These are phyloP conservation scores for Cercophora newfieldiana DNA, from an alignment of 495 filamentous ascomycete species.

Conservation along the genomic window DNA sequence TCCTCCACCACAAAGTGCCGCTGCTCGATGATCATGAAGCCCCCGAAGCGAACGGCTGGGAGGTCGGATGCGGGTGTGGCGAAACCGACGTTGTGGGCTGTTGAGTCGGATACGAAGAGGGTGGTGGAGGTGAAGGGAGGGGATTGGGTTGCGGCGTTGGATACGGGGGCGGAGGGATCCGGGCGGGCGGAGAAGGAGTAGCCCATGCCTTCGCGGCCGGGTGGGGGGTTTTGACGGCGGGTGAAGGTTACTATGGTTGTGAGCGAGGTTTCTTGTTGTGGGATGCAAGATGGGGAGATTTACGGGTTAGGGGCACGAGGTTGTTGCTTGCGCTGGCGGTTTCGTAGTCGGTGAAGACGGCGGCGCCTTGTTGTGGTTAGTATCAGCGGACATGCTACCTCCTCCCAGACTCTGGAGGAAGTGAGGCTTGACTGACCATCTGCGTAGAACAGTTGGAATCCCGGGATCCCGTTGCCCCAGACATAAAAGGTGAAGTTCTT, in stretches of 20 bases:
- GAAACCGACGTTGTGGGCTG: background rate
- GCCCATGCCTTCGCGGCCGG: background rate
- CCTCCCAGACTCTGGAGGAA: background rate
- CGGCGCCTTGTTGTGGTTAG: background rate
- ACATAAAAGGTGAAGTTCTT: constrained; percentile 5
- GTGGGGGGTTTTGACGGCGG: background rate
- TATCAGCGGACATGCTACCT: too few species aligned
- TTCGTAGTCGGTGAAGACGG: constrained; percentile 5
- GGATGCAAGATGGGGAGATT: background rate
- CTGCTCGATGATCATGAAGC: background rate
- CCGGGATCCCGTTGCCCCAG: constrained; percentile 15
- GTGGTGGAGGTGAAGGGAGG: constrained; percentile 1
- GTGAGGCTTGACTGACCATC: background rate
- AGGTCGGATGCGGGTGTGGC: background rate
- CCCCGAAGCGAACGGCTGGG: background rate
- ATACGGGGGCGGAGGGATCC: background rate
- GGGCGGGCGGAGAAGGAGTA: constrained; percentile 10
- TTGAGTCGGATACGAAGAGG: background rate
- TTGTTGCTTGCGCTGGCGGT: constrained; percentile 4
- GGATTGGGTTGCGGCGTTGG: constrained; percentile 1
- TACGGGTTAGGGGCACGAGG: constrained; percentile 5
- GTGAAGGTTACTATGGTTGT: background rate
- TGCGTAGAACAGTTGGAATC: constrained; percentile 3
- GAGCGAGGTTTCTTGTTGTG: background rate
- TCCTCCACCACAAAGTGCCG: constrained; percentile 2